phyloP scores from a whole-genome alignment of 2,329 filamentous ascomycete genomes.

The Furcasterigmium sp. region DNA sequence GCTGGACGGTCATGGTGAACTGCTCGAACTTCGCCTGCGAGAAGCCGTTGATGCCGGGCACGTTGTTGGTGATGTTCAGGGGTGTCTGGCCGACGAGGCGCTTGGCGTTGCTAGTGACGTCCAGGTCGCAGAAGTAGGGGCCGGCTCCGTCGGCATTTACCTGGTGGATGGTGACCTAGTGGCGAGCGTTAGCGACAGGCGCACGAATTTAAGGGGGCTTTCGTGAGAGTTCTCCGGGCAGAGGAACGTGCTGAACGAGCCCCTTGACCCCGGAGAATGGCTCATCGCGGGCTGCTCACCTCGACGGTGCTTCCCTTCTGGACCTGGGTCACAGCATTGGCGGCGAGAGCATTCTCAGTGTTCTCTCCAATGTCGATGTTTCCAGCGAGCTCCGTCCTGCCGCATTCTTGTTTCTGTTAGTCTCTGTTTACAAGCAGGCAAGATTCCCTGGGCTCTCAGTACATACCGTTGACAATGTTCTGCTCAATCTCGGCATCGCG shows the following conservation, averaged over 20 bases:
- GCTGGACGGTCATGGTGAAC: constrained; percentile 51
- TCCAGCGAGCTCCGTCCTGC: constrained; percentile 54
- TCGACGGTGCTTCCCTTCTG: constrained; percentile 35
- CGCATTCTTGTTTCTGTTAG: too few relatives aligned
- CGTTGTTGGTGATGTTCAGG: constrained; percentile 51
- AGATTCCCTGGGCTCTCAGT: too few relatives aligned
- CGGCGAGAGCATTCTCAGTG: constrained; percentile 45
- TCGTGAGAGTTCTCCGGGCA: too few relatives aligned
- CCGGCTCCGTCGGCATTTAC: constrained; percentile 50
- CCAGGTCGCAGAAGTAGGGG: constrained; percentile 49
- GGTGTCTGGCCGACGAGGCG: constrained; percentile 37
- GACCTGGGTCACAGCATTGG: constrained; percentile 42
- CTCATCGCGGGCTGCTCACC: too few relatives aligned
- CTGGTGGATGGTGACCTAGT: constrained; percentile 43
- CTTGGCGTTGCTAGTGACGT: constrained; percentile 38
- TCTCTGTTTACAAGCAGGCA: too few relatives aligned
- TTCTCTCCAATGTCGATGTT: constrained; percentile 57
- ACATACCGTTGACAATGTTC: constrained; percentile 50
- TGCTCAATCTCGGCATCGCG: constrained; percentile 46
- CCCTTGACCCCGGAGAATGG: too few relatives aligned
- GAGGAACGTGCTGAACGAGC: too few relatives aligned
- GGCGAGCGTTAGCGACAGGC: too few relatives aligned
- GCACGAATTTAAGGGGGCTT: too few relatives aligned
- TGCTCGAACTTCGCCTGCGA: constrained; percentile 49
- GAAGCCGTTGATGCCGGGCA: constrained; percentile 52